These are phyloP conservation scores for Lentithecium fluviatile DNA, from an alignment of 495 filamentous ascomycete species.

Conservation along the genomic window DNA sequence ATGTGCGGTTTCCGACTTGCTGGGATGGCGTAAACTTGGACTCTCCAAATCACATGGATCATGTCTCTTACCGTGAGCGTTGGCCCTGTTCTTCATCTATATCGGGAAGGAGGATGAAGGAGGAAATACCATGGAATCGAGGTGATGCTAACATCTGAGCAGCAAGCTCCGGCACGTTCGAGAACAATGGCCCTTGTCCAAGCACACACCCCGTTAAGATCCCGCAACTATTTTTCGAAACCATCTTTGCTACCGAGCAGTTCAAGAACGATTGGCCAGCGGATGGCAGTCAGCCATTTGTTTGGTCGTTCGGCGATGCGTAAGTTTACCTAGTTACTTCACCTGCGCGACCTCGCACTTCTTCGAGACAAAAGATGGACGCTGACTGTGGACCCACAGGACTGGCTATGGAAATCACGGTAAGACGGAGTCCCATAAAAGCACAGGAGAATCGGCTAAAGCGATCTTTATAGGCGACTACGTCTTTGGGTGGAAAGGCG, in stretches of 20 bases:
- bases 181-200: constrained; percentile 13
- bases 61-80: constrained; percentile 34
- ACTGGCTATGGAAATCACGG: constrained; percentile 2
- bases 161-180: constrained; percentile 12
- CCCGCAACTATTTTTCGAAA: constrained; percentile 14
- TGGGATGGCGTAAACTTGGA: constrained; percentile 58
- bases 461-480: no score
- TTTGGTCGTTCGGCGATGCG: constrained; percentile 9
- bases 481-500: constrained; percentile 12
- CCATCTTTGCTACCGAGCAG: constrained; percentile 1
- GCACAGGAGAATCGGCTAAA: no score
- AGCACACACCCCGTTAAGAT: constrained; percentile 1
- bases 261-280: constrained; percentile 14
- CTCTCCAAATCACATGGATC: constrained; percentile 51
- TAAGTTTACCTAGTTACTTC: neutral
- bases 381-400: neutral
- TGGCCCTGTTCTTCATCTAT: neutral
- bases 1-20: constrained; percentile 10
- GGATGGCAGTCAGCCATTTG: constrained; percentile 19
- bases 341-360: neutral
- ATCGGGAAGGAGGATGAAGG: no score
- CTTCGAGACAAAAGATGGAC: neutral
- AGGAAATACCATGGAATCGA: no score
- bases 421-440: no score
- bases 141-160: neutral